Evolutionary conservation across 495 filamentous ascomycete species (phyloP).

Genomic region (Neurospora sp.): DNA sequence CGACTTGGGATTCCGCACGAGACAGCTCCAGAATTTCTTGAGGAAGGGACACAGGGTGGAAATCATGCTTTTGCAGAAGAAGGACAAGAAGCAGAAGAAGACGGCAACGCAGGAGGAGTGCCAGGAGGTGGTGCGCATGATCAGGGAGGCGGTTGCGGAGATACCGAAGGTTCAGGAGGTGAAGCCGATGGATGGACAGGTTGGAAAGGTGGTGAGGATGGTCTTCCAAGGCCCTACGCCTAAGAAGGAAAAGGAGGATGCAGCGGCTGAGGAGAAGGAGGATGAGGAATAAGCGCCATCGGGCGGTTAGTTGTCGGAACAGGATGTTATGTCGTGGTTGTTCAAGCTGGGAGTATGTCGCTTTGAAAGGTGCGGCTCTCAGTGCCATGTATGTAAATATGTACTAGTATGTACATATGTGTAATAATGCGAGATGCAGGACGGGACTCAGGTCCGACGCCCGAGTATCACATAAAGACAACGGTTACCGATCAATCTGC

Average conservation of each 20-base stretch:
- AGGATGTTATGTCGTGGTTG: neutral
- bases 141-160: constrained; percentile 20
- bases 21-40: constrained; percentile 51
- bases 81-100: constrained; percentile 12
- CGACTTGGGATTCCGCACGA: constrained; percentile 53
- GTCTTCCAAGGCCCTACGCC: constrained; percentile 24
- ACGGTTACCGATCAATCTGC: neutral
- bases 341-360: neutral
- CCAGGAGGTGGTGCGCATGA: constrained; percentile 17
- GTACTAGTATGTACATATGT: neutral
- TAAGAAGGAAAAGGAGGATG: constrained; percentile 7
- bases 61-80: constrained; percentile 43
- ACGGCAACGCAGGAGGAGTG: constrained; percentile 28
- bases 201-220: constrained; percentile 22
- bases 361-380: neutral
- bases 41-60: constrained; percentile 54
- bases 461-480: neutral
- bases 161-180: constrained; percentile 28
- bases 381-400: neutral
- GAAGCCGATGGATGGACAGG: constrained; percentile 29
- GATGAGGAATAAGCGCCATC: neutral
- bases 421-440: neutral
- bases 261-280: constrained; percentile 3
- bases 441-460: neutral
- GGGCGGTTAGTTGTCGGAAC: neutral